Conservation (phyloP, 768 basidiomycete genomes). For the Xerocomellus amylosporus region DNA sequence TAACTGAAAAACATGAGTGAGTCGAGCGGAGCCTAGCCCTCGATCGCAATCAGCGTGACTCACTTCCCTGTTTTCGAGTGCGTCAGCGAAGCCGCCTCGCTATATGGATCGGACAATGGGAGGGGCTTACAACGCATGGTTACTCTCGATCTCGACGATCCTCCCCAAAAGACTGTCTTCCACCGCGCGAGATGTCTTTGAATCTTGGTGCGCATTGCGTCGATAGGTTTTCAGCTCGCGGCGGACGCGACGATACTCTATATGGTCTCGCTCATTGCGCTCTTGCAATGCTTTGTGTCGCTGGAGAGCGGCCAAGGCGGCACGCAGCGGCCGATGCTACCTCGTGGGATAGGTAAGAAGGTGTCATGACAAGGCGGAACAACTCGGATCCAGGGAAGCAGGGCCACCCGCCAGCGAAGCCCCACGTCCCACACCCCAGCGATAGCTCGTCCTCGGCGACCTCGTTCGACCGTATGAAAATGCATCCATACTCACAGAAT, state of each 20-base stretch:
- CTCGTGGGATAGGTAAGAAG: slow-evolving; percentile 23
- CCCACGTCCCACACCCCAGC: background rate
- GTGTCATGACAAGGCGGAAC: slow-evolving; percentile 14
- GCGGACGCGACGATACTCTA: slow-evolving; percentile 33
- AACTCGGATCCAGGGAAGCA: slow-evolving; percentile 18
- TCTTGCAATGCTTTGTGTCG: slow-evolving; percentile 40
- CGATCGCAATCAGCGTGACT: slow-evolving; percentile 15
- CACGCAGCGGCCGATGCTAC: slow-evolving; percentile 34
- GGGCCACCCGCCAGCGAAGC: background rate
- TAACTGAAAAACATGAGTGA: slow-evolving; percentile 27
- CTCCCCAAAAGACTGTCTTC: slow-evolving; percentile 36
- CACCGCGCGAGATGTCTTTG: slow-evolving; percentile 34
- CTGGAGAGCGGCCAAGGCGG: slow-evolving; percentile 35
- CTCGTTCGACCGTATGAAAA: slow-evolving; percentile 3
- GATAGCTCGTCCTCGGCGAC: background rate
- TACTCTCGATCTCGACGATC: slow-evolving; percentile 32
- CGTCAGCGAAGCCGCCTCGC: slow-evolving; percentile 11
- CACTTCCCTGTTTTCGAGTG: slow-evolving; percentile 26
- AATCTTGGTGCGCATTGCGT: slow-evolving; percentile 31
- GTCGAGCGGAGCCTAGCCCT: slow-evolving; percentile 11
- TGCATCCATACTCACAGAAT: slow-evolving; percentile 26
- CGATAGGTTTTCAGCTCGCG: slow-evolving; percentile 31
- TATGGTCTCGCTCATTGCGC: slow-evolving; percentile 31
- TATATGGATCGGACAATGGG: slow-evolving; percentile 2
- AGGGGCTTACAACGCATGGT: slow-evolving; percentile 27